Percentiles rank a stretch among this genome's conserved stretches.
These are phyloP conservation scores for Kalanchoe fedtschenkoi DNA, from an alignment of 164 flowering plant species.

Conservation along the genomic window DNA sequence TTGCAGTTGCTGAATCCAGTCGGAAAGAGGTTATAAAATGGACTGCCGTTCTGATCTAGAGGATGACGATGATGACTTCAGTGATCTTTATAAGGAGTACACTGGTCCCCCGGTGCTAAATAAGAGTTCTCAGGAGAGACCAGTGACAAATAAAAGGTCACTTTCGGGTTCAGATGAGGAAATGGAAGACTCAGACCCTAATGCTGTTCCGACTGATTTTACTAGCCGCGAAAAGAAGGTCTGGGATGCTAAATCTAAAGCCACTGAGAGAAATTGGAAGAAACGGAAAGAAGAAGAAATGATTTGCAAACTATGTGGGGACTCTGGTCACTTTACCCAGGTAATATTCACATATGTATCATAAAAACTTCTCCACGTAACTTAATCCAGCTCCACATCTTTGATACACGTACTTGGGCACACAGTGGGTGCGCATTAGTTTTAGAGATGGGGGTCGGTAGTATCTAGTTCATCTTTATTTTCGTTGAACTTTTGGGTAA, in stretches of 20 bases:
- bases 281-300: conserved; percentile 97
- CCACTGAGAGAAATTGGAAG: conserved; percentile 99
- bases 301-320: conserved; percentile 98
- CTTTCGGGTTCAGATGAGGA: conserved; percentile 66
- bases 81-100: conserved; percentile 87
- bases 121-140: conserved; percentile 28
- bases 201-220: conserved; percentile 99
- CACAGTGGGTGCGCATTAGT: too few relatives aligned
- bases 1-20: not conserved
- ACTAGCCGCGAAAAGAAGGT: conserved; percentile 98
- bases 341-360: conserved; percentile 33
- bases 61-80: conserved; percentile 96
- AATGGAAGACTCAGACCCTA: conserved; percentile 75
- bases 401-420: too few relatives aligned
- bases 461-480: too few relatives aligned
- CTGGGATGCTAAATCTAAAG: conserved; percentile 99
- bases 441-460: too few relatives aligned
- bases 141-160: conserved; percentile 42
- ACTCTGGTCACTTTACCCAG: conserved; percentile 97
- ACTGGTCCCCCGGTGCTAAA: conserved; percentile 72
- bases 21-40: not conserved
- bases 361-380: too few relatives aligned
- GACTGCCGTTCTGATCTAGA: not conserved
- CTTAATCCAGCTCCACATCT: not conserved
- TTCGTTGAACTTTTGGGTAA: not conserved